phyloP scores from a whole-genome alignment of 1,139 yeast species.

The Geotrichum cucujoidarum region DNA sequence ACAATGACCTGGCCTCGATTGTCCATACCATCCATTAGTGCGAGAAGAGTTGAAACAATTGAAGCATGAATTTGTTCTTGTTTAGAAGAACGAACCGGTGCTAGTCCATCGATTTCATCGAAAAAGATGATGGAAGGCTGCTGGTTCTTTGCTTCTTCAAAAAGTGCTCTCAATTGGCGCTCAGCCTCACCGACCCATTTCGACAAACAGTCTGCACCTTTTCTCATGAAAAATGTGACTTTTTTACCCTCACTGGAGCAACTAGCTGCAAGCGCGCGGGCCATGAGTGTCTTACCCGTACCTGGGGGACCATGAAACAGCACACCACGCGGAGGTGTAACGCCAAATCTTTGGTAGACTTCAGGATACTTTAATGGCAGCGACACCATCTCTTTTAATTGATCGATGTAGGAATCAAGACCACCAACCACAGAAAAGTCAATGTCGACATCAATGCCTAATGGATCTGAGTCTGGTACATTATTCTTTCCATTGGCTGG shows the following conservation, averaged over 20 bases:
- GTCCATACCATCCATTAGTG: constrained; percentile 99
- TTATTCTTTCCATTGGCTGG: constrained; percentile 48
- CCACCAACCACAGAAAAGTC: constrained; percentile 93
- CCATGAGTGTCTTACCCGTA: constrained; percentile 97
- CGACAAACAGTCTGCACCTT: constrained; percentile 95
- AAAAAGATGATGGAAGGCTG: constrained; percentile 95
- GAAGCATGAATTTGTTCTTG: constrained; percentile 98
- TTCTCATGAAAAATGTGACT: constrained; percentile 95
- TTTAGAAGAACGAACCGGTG: constrained; percentile 94
- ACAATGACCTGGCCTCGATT: constrained; percentile 94
- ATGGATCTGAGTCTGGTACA: constrained; percentile 88
- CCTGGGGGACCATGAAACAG: constrained; percentile 99
- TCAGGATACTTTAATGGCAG: constrained; percentile 92
- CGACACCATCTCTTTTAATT: constrained; percentile 95
- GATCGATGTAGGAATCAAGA: constrained; percentile 80
- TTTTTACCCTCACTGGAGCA: constrained; percentile 77
- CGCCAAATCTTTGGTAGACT: constrained; percentile 79
- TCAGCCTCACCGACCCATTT: constrained; percentile 99
- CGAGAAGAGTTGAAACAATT: constrained; percentile 87
- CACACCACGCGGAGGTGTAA: constrained; percentile 98
- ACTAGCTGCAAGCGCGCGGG: constrained; percentile 93
- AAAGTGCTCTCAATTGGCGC: constrained; percentile 78
- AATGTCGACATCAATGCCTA: constrained; percentile 89
- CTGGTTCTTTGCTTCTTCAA: constrained; percentile 93
- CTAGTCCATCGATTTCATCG: constrained; percentile 97